A percentile compares a stretch with the other conserved stretches of the same genome.
These are phyloP conservation scores for Sclerospora graminicola DNA, from an alignment of 352 stramenopile species.

Conservation along the genomic window DNA sequence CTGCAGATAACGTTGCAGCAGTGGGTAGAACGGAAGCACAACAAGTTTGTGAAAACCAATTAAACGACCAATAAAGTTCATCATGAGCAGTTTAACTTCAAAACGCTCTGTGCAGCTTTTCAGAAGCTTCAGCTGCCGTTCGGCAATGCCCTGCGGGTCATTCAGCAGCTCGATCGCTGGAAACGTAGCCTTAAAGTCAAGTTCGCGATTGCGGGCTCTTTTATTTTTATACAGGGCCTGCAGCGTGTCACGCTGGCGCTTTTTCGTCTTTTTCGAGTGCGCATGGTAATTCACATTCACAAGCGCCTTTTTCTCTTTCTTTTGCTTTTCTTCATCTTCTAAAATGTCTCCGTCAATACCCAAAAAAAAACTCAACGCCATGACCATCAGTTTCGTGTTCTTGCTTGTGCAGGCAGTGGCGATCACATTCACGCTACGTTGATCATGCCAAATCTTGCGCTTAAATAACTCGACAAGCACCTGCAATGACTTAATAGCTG, in stretches of 20 bases:
- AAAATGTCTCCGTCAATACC: constrained; percentile 97
- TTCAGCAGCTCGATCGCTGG: constrained; percentile 96
- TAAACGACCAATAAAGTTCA: constrained; percentile 97
- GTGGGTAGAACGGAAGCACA: constrained; percentile 93
- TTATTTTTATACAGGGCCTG: constrained; percentile 88
- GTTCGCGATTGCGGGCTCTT: constrained; percentile 63
- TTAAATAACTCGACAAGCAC: constrained; percentile 95
- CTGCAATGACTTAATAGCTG: constrained; percentile 85
- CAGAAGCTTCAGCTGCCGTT: constrained; percentile 90
- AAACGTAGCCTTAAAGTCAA: constrained; percentile 82
- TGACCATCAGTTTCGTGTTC: constrained; percentile 82
- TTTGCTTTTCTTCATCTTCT: constrained; percentile 91
- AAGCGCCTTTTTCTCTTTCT: constrained; percentile 73
- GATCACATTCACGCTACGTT: constrained; percentile 95
- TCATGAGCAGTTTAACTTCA: constrained; percentile 94
- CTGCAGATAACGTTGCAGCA: constrained; percentile 90
- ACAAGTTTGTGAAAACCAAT: constrained; percentile 97
- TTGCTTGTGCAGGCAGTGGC: constrained; percentile 85
- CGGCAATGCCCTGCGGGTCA: constrained; percentile 92
- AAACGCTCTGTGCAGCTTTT: constrained; percentile 86
- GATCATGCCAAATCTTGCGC: constrained; percentile 94
- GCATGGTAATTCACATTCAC: constrained; percentile 89
- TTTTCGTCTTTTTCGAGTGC: constrained; percentile 96
- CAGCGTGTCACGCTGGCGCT: constrained; percentile 74
- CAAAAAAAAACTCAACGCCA: constrained; percentile 96